A percentile compares a stretch with the other conserved stretches of the same genome.
phyloP scores from a whole-genome alignment of 306 rosid species.

The Quercus wislizeni region DNA sequence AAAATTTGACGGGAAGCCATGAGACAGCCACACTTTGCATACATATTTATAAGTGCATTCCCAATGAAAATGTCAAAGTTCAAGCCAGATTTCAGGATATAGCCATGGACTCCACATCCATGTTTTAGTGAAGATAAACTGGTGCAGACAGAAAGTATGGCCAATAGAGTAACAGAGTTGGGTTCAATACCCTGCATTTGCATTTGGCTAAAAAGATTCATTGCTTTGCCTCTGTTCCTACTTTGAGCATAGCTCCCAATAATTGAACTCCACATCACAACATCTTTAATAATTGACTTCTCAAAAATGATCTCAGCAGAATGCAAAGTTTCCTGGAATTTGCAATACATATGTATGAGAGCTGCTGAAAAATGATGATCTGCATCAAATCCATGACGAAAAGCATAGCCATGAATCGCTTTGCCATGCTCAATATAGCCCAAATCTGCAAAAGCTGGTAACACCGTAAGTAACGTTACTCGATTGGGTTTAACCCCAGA shows the following conservation, averaged over 20 bases:
- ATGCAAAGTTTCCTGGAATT: slow-evolving; percentile 33
- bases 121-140: slow-evolving; percentile 37
- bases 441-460: slow-evolving; percentile 54
- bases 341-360: slow-evolving; percentile 52
- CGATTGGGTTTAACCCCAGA: slow-evolving; percentile 51
- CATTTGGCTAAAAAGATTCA: slow-evolving; percentile 55
- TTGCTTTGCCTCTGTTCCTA: slow-evolving; percentile 40
- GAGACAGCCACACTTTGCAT: slow-evolving; percentile 64
- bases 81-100: slow-evolving; percentile 45
- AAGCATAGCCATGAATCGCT: slow-evolving; percentile 56
- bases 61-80: slow-evolving; percentile 38
- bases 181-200: slow-evolving; percentile 45
- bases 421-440: slow-evolving; percentile 42
- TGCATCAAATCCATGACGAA: slow-evolving; percentile 47
- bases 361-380: slow-evolving; percentile 54
- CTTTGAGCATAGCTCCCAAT: slow-evolving; percentile 52
- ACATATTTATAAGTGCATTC: slow-evolving; percentile 65
- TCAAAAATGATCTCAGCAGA: slow-evolving; percentile 45
- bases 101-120: slow-evolving; percentile 47
- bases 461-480: slow-evolving; percentile 42
- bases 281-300: slow-evolving; percentile 46
- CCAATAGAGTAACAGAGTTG: slow-evolving; percentile 54
- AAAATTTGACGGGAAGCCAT: slow-evolving; percentile 38
- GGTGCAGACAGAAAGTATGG: slow-evolving; percentile 55
- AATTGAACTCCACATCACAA: slow-evolving; percentile 64